Percentiles rank a stretch among this genome's conserved stretches.
phyloP scores from a whole-genome alignment of 805 yeast genomes.

The Yamadazyma phyllophila region DNA sequence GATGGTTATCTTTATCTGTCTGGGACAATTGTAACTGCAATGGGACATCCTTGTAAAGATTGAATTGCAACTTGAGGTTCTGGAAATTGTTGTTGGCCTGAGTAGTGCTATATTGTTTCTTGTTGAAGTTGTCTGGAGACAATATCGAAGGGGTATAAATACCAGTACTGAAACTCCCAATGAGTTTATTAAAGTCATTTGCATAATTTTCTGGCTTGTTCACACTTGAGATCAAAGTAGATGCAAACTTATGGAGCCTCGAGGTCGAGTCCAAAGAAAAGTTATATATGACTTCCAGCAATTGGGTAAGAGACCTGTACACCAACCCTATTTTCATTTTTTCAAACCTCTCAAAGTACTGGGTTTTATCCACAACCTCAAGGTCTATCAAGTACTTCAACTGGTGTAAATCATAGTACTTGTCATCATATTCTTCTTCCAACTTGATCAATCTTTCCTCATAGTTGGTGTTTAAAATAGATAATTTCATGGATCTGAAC shows the following conservation, averaged over 20 bases:
- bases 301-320: constrained; percentile 29
- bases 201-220: constrained; percentile 20
- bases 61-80: constrained; percentile 36
- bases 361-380: constrained; percentile 21
- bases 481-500: constrained; percentile 30
- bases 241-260: constrained; percentile 23
- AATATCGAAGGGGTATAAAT: constrained; percentile 37
- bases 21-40: constrained; percentile 27
- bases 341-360: constrained; percentile 34
- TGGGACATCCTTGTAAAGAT: constrained; percentile 40
- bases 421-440: constrained; percentile 32
- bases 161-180: constrained; percentile 33
- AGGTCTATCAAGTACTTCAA: constrained; percentile 29
- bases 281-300: constrained; percentile 33
- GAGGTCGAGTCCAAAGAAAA: constrained; percentile 24
- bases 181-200: constrained; percentile 23
- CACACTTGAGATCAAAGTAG: constrained; percentile 18
- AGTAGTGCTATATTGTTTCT: constrained; percentile 21
- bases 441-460: constrained; percentile 25
- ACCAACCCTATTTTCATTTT: constrained; percentile 30
- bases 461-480: constrained; percentile 29
- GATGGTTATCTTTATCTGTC: constrained; percentile 11
- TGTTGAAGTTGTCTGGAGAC: constrained; percentile 26
- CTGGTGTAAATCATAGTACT: constrained; percentile 33
- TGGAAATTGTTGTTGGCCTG: constrained; percentile 35